A percentile compares a stretch with the other conserved stretches of the same genome.
Evolutionary conservation across 805 yeast species (phyloP).

Genomic region (Saturnispora serradocipensis): DNA sequence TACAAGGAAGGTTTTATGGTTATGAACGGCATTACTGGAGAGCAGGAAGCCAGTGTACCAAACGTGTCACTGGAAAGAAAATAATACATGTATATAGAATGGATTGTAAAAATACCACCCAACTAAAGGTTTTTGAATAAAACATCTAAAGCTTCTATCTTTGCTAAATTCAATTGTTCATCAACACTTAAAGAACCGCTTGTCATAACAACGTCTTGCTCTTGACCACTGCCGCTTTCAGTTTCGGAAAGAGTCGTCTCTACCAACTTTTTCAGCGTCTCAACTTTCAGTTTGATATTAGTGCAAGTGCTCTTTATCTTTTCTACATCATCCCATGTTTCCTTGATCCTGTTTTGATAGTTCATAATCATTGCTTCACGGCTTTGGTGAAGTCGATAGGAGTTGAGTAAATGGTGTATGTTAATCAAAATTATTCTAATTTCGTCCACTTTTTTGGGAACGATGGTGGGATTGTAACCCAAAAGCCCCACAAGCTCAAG

Average conservation of each 20-base stretch:
- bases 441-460: constrained; percentile 57
- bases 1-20: background rate
- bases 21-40: background rate
- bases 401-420: constrained; percentile 84
- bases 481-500: constrained; percentile 75
- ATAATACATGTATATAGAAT: constrained; percentile 1
- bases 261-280: constrained; percentile 13
- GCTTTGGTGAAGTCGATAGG: constrained; percentile 92
- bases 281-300: constrained; percentile 32
- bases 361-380: constrained; percentile 78
- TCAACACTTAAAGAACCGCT: background rate
- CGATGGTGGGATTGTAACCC: constrained; percentile 59
- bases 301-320: constrained; percentile 33
- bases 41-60: background rate
- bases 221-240: background rate
- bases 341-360: constrained; percentile 50
- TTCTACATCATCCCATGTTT: constrained; percentile 32
- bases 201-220: constrained; percentile 1
- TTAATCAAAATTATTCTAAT: constrained; percentile 75
- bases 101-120: background rate
- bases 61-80: background rate
- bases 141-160: background rate
- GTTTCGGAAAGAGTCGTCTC: background rate
- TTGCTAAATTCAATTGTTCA: background rate
- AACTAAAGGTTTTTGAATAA: background rate